These are phyloP conservation scores for Wickerhamiella kurtzmanii DNA, from an alignment of 805 yeast species.

Conservation along the genomic window DNA sequence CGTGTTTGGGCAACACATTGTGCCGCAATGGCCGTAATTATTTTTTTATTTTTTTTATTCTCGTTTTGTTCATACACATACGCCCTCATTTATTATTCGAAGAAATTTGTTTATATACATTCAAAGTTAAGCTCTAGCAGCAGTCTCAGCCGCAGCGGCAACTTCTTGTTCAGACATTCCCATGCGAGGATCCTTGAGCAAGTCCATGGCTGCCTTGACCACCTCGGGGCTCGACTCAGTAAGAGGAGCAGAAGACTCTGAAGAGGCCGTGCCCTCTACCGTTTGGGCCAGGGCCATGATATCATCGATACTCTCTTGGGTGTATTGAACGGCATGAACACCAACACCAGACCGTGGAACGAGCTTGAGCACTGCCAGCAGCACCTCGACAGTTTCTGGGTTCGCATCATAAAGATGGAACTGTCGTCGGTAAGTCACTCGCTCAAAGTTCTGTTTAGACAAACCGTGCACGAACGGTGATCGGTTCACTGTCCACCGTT, in stretches of 20 bases:
- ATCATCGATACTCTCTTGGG: constrained; percentile 28
- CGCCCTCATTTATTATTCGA: not conserved
- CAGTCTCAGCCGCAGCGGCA: not conserved
- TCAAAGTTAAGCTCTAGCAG: not conserved
- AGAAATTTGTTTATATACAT: too few species aligned
- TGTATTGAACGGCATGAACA: constrained; percentile 56
- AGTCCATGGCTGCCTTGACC: constrained; percentile 53
- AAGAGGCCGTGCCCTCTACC: not conserved
- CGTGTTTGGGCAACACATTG: not conserved
- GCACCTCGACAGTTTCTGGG: constrained; percentile 69
- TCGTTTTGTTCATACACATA: too few species aligned
- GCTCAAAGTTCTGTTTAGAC: constrained; percentile 84
- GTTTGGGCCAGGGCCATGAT: not conserved
- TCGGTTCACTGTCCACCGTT: constrained; percentile 86
- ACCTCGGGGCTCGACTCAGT: constrained; percentile 32
- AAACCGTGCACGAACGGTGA: constrained; percentile 93
- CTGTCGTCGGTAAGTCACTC: constrained; percentile 66
- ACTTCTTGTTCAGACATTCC: constrained; percentile 1
- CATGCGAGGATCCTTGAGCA: constrained; percentile 45
- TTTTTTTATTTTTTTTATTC: too few species aligned
- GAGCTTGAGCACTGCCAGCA: constrained; percentile 36
- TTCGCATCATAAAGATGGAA: constrained; percentile 73
- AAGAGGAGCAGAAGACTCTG: not conserved
- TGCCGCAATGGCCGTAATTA: not conserved
- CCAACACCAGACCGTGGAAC: constrained; percentile 63